Percentiles rank a stretch among this genome's conserved stretches.
Evolutionary conservation across 2,329 filamentous ascomycete species (phyloP).

Genomic region (Arthrinium phaeospermum): DNA sequence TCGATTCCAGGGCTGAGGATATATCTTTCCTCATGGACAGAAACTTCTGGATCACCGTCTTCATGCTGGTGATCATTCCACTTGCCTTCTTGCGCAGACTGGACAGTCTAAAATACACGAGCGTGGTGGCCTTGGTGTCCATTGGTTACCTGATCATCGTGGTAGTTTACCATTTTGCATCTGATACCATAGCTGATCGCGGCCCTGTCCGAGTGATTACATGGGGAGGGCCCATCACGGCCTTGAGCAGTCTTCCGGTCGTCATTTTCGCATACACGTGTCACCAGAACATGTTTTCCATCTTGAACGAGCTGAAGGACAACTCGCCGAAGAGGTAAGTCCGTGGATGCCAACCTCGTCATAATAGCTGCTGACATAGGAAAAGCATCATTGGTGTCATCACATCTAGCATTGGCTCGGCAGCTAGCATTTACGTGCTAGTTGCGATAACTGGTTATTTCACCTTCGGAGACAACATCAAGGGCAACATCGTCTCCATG

Average conservation of each 20-base stretch:
- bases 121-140: conserved; percentile 85
- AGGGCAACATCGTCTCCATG: conserved; percentile 93
- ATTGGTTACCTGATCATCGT: conserved; percentile 94
- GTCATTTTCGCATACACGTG: conserved; percentile 99
- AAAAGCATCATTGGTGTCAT: conserved; percentile 79
- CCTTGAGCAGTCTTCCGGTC: conserved; percentile 86
- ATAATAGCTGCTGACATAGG: conserved; percentile 32
- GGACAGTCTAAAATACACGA: conserved; percentile 97
- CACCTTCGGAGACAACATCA: conserved; percentile 88
- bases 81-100: conserved; percentile 89
- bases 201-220: conserved; percentile 76
- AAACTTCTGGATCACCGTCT: conserved; percentile 97
- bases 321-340: conserved; percentile 68
- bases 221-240: conserved; percentile 80
- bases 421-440: conserved; percentile 85
- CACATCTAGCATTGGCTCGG: conserved; percentile 81
- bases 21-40: conserved; percentile 82
- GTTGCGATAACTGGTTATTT: conserved; percentile 96
- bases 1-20: conserved; percentile 67
- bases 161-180: conserved; percentile 89
- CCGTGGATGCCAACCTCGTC: background rate
- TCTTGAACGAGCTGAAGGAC: conserved; percentile 91
- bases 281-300: conserved; percentile 99
- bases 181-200: conserved; percentile 76
- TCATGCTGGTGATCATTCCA: conserved; percentile 96